Conservation (phyloP, 495 filamentous ascomycete genomes). For the Annulohypoxylon stygium region DNA sequence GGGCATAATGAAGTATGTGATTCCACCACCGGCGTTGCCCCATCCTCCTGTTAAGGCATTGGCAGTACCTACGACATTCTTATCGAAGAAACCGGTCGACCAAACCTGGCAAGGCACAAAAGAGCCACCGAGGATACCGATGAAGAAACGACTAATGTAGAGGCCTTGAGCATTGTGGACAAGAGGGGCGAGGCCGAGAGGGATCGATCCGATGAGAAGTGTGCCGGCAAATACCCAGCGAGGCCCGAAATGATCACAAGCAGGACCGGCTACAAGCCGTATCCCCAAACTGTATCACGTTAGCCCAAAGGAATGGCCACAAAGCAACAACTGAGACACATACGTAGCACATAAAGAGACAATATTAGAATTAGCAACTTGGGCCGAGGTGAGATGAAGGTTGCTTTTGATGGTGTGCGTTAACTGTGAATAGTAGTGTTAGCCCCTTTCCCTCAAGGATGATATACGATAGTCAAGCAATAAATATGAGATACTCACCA, state of each 20-base stretch:
- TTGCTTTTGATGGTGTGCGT: slow-evolving; percentile 82
- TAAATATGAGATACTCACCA: slow-evolving; percentile 66
- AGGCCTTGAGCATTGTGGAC: slow-evolving; percentile 78
- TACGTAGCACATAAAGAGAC: slow-evolving; percentile 88
- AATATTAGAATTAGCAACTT: slow-evolving; percentile 93
- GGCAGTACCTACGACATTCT: slow-evolving; percentile 91
- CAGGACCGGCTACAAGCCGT: slow-evolving; percentile 83
- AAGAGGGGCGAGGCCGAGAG: slow-evolving; percentile 84
- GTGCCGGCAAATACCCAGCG: slow-evolving; percentile 82
- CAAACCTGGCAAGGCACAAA: slow-evolving; percentile 98
- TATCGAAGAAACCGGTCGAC: slow-evolving; percentile 96
- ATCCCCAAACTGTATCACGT: slow-evolving; percentile 72
- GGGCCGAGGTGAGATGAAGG: slow-evolving; percentile 73
- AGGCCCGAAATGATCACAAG: slow-evolving; percentile 88
- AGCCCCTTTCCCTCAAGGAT: slow-evolving; percentile 21
- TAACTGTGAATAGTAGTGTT: slow-evolving; percentile 62
- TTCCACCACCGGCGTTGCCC: slow-evolving; percentile 92
- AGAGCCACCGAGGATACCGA: slow-evolving; percentile 89
- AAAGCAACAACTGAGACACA: slow-evolving; percentile 47
- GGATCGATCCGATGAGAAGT: slow-evolving; percentile 81
- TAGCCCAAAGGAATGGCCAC: slow-evolving; percentile 10
- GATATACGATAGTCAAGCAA: background rate
- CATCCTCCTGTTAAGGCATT: slow-evolving; percentile 89
- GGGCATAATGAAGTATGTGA: slow-evolving; percentile 93
- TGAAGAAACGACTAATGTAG: slow-evolving; percentile 86